These are phyloP conservation scores for Tephrocybe sp. DNA, from an alignment of 768 basidiomycete species.

Conservation along the genomic window DNA sequence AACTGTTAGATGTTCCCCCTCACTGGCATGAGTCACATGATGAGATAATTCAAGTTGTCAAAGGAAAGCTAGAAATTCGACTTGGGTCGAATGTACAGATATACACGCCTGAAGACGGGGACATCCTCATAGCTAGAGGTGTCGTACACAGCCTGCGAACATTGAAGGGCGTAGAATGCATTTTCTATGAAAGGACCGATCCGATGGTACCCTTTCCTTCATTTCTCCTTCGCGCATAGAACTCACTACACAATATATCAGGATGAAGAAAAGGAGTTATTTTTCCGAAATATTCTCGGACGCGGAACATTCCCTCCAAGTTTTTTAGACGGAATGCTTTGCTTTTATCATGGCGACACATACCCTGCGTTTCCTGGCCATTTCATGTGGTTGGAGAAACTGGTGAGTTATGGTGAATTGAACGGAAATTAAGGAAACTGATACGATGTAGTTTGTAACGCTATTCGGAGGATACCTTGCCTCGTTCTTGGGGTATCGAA, in stretches of 20 bases:
- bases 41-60: constrained; percentile 26
- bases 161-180: constrained; percentile 23
- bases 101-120: constrained; percentile 29
- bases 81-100: constrained; percentile 18
- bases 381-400: constrained; percentile 25
- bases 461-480: constrained; percentile 23
- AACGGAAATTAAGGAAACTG: not conserved
- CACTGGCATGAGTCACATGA: constrained; percentile 35
- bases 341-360: constrained; percentile 26
- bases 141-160: constrained; percentile 23
- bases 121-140: constrained; percentile 26
- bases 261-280: constrained; percentile 31
- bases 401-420: constrained; percentile 17
- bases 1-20: constrained; percentile 24
- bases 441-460: constrained; percentile 20
- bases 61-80: constrained; percentile 27
- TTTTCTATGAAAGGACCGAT: constrained; percentile 28
- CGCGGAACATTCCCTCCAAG: constrained; percentile 8
- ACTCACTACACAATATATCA: constrained; percentile 4
- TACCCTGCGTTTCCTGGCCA: constrained; percentile 23
- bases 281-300: constrained; percentile 28
- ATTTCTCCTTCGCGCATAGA: not conserved
- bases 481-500: constrained; percentile 4
- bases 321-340: constrained; percentile 20
- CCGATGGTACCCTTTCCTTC: constrained; percentile 23